These are phyloP conservation scores for Chalaropsis thielavioides DNA, from an alignment of 2,329 filamentous ascomycete genomes.

Conservation along the genomic window DNA sequence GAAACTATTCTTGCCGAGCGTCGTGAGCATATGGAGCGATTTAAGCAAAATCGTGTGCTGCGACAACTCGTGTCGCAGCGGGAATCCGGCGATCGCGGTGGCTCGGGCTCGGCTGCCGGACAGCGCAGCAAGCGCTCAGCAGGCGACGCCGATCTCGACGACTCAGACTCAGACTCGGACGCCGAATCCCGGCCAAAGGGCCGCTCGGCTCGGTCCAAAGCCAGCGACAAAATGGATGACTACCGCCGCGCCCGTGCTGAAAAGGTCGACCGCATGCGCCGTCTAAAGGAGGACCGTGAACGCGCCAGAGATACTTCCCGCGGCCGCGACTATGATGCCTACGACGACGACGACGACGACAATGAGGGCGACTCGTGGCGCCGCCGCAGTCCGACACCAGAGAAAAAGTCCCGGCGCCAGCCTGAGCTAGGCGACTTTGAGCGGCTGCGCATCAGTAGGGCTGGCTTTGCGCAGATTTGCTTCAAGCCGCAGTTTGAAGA, in stretches of 20 bases:
- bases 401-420: slow-evolving; percentile 43
- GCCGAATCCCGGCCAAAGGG: slow-evolving; percentile 50
- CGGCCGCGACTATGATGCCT: slow-evolving; percentile 37
- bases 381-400: slow-evolving; percentile 37
- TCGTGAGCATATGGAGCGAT: slow-evolving; percentile 64
- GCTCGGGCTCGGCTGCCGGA: slow-evolving; percentile 29
- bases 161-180: slow-evolving; percentile 51
- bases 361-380: slow-evolving; percentile 73
- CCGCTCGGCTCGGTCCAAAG: slow-evolving; percentile 29
- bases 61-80: slow-evolving; percentile 58
- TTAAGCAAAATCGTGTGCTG: slow-evolving; percentile 68
- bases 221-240: slow-evolving; percentile 33
- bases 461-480: slow-evolving; percentile 78
- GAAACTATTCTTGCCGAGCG: slow-evolving; percentile 84
- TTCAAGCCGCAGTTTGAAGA: slow-evolving; percentile 84
- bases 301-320: slow-evolving; percentile 34
- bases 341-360: slow-evolving; percentile 50
- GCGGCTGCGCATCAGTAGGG: slow-evolving; percentile 66
- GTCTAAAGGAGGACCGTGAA: slow-evolving; percentile 42
- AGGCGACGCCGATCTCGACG: slow-evolving; percentile 62
- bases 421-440: slow-evolving; percentile 64
- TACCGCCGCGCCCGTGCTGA: slow-evolving; percentile 47
- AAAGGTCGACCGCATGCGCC: slow-evolving; percentile 48
- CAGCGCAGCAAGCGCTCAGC: slow-evolving; percentile 66
- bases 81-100: slow-evolving; percentile 45